Percentiles rank a stretch among this genome's conserved stretches.
phyloP scores from a whole-genome alignment of 768 basidiomycete species.

The Boletus sp. region DNA sequence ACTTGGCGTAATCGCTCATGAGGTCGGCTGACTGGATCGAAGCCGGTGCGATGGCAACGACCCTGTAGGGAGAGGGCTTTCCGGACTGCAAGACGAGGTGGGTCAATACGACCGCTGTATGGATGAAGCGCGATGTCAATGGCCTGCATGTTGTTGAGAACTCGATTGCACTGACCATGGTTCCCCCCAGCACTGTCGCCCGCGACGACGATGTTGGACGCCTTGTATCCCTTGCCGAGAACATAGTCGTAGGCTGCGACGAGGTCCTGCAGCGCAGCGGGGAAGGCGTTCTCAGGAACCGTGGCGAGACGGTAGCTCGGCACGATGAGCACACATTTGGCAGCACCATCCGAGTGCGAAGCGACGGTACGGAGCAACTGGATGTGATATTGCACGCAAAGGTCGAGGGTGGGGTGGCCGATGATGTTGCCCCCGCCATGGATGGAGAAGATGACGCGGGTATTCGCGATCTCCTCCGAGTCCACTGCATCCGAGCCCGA shows the following conservation, averaged over 20 bases:
- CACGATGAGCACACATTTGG: conserved; percentile 14
- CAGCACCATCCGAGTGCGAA: background rate
- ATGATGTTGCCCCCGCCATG: conserved; percentile 23
- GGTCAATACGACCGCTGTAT: conserved; percentile 21
- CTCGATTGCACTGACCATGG: conserved; percentile 18
- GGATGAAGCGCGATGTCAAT: background rate
- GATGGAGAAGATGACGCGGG: conserved; percentile 21
- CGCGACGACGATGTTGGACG: conserved; percentile 19
- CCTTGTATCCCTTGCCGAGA: too few relatives aligned
- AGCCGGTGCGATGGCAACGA: conserved; percentile 55
- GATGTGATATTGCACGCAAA: conserved; percentile 2
- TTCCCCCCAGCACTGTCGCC: conserved; percentile 30
- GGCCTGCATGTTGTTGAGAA: too few relatives aligned
- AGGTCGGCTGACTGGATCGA: conserved; percentile 3
- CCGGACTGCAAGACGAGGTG: conserved; percentile 50
- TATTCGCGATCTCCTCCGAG: background rate
- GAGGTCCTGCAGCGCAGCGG: conserved; percentile 23
- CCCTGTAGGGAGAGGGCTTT: conserved; percentile 47
- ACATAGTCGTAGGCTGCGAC: conserved; percentile 12
- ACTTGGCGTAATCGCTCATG: conserved; percentile 1
- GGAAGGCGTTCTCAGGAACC: conserved; percentile 21
- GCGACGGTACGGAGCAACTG: conserved; percentile 13
- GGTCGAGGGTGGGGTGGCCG: conserved; percentile 16
- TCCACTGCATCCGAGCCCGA: background rate
- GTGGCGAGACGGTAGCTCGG: conserved; percentile 29